A percentile compares a stretch with the other conserved stretches of the same genome.
Evolutionary conservation across 2,329 filamentous ascomycete species (phyloP).

Genomic region (Fusarium liriodendri): DNA sequence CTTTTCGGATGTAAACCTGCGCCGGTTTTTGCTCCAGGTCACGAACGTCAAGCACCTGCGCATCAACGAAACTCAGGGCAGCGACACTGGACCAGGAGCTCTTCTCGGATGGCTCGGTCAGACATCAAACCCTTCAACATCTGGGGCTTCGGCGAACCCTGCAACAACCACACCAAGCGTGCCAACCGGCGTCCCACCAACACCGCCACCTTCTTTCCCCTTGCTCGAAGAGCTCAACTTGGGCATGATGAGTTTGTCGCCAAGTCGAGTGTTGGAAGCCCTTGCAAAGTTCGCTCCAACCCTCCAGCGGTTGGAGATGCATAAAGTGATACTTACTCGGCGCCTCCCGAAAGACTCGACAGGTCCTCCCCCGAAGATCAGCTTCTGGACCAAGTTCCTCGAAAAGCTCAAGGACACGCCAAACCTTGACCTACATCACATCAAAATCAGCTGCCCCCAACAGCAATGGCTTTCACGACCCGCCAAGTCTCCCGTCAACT

Average conservation of each 20-base stretch:
- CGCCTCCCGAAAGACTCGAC: constrained; percentile 12
- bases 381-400: constrained; percentile 56
- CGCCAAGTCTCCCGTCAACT: constrained; percentile 21
- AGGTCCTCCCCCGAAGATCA: constrained; percentile 34
- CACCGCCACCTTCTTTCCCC: constrained; percentile 44
- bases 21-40: constrained; percentile 40
- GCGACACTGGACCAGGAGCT: constrained; percentile 23
- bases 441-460: constrained; percentile 47
- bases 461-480: constrained; percentile 40
- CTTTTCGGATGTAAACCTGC: constrained; percentile 30
- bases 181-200: background rate
- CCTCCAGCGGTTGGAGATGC: constrained; percentile 58
- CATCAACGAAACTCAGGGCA: constrained; percentile 53
- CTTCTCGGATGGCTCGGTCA: constrained; percentile 55
- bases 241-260: constrained; percentile 50
- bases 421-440: constrained; percentile 47
- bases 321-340: constrained; percentile 52
- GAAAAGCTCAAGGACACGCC: constrained; percentile 46
- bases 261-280: constrained; percentile 48
- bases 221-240: constrained; percentile 57
- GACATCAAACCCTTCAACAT: constrained; percentile 1
- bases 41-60: constrained; percentile 63
- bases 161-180: background rate
- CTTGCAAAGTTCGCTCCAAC: constrained; percentile 56
- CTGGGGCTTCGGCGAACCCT: constrained; percentile 6